phyloP scores from a whole-genome alignment of 768 basidiomycete genomes.

The Cystofilobasidium macerans region DNA sequence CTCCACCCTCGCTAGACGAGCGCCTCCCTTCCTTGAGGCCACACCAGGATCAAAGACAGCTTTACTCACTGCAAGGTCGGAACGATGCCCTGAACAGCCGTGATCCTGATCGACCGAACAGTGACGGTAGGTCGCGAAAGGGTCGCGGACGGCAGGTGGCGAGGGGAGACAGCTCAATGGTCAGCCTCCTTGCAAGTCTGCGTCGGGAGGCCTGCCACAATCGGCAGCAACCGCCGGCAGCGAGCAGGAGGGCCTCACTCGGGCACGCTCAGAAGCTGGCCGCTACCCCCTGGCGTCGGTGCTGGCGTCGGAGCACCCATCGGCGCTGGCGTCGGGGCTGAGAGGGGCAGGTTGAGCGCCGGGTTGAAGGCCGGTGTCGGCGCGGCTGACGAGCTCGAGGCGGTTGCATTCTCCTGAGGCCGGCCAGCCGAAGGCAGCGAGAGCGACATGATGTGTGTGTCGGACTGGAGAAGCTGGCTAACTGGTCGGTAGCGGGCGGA shows the following conservation, averaged over 20 bases:
- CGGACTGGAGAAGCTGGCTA: not conserved
- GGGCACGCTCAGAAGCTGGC: constrained; percentile 11
- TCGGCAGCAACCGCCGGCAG: not conserved
- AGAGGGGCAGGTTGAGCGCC: constrained; percentile 4
- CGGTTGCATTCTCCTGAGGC: not conserved
- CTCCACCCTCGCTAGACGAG: no score
- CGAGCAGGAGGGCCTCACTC: constrained; percentile 10
- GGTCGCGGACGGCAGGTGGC: not conserved
- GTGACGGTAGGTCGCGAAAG: not conserved
- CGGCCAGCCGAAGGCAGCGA: not conserved
- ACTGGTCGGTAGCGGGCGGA: not conserved
- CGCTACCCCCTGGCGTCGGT: constrained; percentile 13
- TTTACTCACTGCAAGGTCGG: constrained; percentile 87
- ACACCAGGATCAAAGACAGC: constrained; percentile 27
- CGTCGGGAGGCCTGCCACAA: not conserved
- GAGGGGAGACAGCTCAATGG: not conserved
- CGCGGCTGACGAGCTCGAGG: not conserved
- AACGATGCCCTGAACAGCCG: constrained; percentile 92
- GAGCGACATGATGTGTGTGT: not conserved
- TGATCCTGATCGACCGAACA: constrained; percentile 45
- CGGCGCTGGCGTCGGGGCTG: not conserved
- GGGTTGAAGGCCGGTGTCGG: constrained; percentile 8
- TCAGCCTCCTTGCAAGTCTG: not conserved
- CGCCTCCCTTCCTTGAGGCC: no score
- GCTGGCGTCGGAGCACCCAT: constrained; percentile 14